phyloP scores from a whole-genome alignment of 2,329 filamentous ascomycete species.

The Passalora sequoiae region DNA sequence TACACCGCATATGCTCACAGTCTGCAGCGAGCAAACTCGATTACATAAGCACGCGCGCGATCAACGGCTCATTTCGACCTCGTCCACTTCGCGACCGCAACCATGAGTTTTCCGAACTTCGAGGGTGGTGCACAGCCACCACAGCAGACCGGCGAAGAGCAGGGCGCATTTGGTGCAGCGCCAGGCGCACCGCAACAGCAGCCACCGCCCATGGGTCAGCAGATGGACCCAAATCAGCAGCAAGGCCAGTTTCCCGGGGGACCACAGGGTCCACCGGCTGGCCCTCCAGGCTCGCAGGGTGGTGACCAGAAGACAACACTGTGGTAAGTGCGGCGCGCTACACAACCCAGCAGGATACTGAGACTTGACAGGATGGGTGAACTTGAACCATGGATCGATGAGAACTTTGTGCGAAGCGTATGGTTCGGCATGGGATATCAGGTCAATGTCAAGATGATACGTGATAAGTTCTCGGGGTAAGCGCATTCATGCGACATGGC shows the following conservation, averaged over 20 bases:
- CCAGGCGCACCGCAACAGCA: conserved; percentile 47
- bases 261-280: conserved; percentile 43
- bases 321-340: conserved; percentile 38
- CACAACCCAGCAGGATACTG: conserved; percentile 2
- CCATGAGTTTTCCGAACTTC: conserved; percentile 64
- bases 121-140: conserved; percentile 57
- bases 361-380: conserved; percentile 82
- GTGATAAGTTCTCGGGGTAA: conserved; percentile 97
- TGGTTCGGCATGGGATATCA: conserved; percentile 90
- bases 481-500: no score
- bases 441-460: conserved; percentile 99
- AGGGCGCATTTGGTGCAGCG: conserved; percentile 43
- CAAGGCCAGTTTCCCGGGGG: conserved; percentile 37
- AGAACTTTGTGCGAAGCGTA: conserved; percentile 94
- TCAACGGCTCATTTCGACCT: conserved; percentile 14
- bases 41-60: conserved; percentile 22
- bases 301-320: conserved; percentile 50
- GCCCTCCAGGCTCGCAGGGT: conserved; percentile 32
- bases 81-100: conserved; percentile 27
- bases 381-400: conserved; percentile 97
- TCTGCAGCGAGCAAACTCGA: conserved; percentile 11
- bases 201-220: conserved; percentile 52
- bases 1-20: conserved; percentile 13
- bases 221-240: conserved; percentile 49
- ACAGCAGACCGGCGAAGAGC: conserved; percentile 37